Conservation (phyloP, 108 stramenopile genomes). For the Epipyxis sp. region DNA sequence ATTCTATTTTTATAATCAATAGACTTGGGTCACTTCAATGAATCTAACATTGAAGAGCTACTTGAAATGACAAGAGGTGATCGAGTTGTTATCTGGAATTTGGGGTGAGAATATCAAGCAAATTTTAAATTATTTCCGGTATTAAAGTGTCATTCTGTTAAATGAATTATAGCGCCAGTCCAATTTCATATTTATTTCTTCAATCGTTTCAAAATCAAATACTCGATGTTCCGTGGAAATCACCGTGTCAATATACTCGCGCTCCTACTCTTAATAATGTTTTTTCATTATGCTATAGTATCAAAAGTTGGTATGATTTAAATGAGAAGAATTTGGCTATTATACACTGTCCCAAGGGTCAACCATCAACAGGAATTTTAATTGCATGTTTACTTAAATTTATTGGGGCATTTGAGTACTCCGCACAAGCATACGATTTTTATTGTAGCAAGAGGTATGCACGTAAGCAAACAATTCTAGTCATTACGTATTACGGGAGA, state of each 20-base stretch:
- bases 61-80: too few species aligned
- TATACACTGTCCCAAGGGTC: background rate
- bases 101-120: too few species aligned
- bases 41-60: too few species aligned
- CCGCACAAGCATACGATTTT: constrained; percentile 20
- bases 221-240: constrained; percentile 1
- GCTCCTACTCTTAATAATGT: background rate
- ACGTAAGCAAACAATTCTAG: too few species aligned
- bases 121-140: too few species aligned
- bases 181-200: background rate
- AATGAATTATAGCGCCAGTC: background rate
- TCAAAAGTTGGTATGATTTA: constrained; percentile 23
- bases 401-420: constrained; percentile 21
- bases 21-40: too few species aligned
- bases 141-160: too few species aligned
- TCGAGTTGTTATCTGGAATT: too few species aligned
- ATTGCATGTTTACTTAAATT: constrained; percentile 23
- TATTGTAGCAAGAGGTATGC: too few species aligned
- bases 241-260: constrained; percentile 18
- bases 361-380: background rate
- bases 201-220: constrained; percentile 15
- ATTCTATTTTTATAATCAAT: too few species aligned
- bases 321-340: background rate
- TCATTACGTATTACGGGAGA: too few species aligned
- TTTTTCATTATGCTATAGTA: background rate